Base-by-base conservation (phyloP, 2,329 filamentous ascomycete genomes). In the Ustilaginoidea virens region DNA sequence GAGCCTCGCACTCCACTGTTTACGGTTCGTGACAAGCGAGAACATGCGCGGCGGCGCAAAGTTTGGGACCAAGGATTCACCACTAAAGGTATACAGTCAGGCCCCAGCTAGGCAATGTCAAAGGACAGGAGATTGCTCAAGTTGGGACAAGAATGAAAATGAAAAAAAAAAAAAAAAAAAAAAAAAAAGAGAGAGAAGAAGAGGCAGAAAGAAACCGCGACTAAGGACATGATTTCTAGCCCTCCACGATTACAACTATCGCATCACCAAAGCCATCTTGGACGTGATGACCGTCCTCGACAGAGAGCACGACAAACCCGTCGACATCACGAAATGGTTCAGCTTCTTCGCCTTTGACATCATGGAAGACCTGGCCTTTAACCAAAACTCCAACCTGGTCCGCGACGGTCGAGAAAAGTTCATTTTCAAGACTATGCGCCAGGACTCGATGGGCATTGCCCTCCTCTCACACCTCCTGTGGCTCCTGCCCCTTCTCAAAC, bases 341-440 rank as follows among this genome's bases (percentile, higher is more conserved):
- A 25, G 23, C 7, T 30, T 31, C 17, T 30, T 17, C 20, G 29
- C 23, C 16, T 31, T 34, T 24, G 33, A 34, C 18, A 28, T 34
- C 13, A 34, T 34, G 25, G 26, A 23, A 16, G 29, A 32, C 21
- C 19, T 34, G 11, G 33, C 31, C 25, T 34, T 34, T 15, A 29
- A 25, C 23, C 20, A 30, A n/a, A 27, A 19, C 9, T 29, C 25
- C n/a, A 29, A 29, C 14, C 29, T 32, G 29, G 23, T 34, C 5
- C 21, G 17, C 7, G 25, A 25, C 14, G 33, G 27, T 14, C 23
- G 23, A 17, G 31, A 7, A 22, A 23, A 18, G 10, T 32, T 19
- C 20, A 23, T 21, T 12, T 32, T 25, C 26, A 26, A 20, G 20
- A 15, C n/a, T 12, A 17, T 30, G 1, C 28, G 22, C 3, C 4